Base-by-base conservation (phyloP, 306 rosid species). In the Castanopsis chinensis region DNA sequence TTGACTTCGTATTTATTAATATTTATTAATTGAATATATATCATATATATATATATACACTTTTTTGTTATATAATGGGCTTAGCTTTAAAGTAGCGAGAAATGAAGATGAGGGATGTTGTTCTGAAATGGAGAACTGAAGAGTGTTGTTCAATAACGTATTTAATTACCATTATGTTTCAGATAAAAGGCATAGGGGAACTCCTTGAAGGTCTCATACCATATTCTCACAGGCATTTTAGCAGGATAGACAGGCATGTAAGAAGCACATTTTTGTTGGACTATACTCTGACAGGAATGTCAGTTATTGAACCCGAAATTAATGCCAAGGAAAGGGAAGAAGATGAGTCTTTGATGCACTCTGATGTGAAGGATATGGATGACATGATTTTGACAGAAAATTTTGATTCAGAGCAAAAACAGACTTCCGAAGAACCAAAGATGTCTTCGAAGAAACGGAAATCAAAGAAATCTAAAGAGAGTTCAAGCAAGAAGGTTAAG, bases 201-300 rank as follows among this genome's bases (percentile, higher is more conserved):
- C 82, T 95, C 59, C 93, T 95, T 75, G 98, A 95, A 88, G 96
- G 90, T 71, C 89, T 95, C 21, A 74, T 89, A 52, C 93, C 97
- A 43, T 92, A 91, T 83, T 88, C 96, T 33, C 96, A 93, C 80
- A 95, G 99, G 86, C 99, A 95, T 83, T 88, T 82, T 72, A 83
- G 89, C 88, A 84, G 99, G 84, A 77, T 90, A 78, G 99, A 95
- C 86, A 89, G 98, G 89, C 93, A 85, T 53, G 96, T 91, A n/a
- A 91, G 98, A 82, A 85, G 90, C 89, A 85, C 93, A 20, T 93
- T 84, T 81, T 80, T 95, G 84, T 81, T 91, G 76, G 93, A 91
- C 73, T 93, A 87, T 87, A 81, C 88, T 74, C 89, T 93, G 43
- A 76, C 93, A 71, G 90, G 89, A 77, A 95, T 95, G 99, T 90